phyloP scores from a whole-genome alignment of 2,329 filamentous ascomycete genomes.

The Arthrobotrys musiformis region DNA sequence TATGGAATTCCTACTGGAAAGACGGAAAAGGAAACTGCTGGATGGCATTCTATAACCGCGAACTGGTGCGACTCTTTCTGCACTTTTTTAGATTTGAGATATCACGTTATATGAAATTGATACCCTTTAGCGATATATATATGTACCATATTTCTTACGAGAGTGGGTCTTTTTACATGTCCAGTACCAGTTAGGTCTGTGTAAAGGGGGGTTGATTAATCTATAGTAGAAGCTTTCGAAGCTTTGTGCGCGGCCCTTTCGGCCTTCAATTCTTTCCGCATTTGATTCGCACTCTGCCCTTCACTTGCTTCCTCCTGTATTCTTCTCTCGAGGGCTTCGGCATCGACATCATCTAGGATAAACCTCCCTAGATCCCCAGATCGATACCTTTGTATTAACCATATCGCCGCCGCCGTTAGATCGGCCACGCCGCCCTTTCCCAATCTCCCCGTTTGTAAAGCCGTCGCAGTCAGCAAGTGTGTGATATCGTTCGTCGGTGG shows the following conservation, averaged over 20 bases:
- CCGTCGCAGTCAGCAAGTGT: conserved; percentile 76
- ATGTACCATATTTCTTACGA: conserved; percentile 39
- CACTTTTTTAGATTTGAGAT: conserved; percentile 5
- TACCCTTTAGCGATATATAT: conserved; percentile 53
- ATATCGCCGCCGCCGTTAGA: conserved; percentile 77
- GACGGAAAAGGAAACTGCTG: conserved; percentile 82
- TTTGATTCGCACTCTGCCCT: conserved; percentile 57
- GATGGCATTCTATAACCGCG: conserved; percentile 74
- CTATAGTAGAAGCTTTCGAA: conserved; percentile 18
- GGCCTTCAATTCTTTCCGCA: conserved; percentile 57
- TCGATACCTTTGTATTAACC: conserved; percentile 85
- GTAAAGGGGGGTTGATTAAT: neutral
- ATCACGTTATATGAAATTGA: conserved; percentile 37
- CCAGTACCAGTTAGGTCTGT: neutral
- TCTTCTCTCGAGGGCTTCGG: conserved; percentile 69
- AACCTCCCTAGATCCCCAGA: conserved; percentile 79
- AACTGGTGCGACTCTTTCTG: neutral
- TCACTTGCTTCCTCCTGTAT: conserved; percentile 63
- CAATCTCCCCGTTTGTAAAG: conserved; percentile 78
- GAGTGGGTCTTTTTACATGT: neutral
- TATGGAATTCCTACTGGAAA: conserved; percentile 90
- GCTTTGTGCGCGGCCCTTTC: conserved; percentile 58
- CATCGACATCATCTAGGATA: conserved; percentile 78
- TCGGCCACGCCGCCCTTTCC: conserved; percentile 77
- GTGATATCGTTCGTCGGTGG: conserved; percentile 85